Conservation (phyloP, 2,329 filamentous ascomycete species). For the Paecilomyces fulvus region DNA sequence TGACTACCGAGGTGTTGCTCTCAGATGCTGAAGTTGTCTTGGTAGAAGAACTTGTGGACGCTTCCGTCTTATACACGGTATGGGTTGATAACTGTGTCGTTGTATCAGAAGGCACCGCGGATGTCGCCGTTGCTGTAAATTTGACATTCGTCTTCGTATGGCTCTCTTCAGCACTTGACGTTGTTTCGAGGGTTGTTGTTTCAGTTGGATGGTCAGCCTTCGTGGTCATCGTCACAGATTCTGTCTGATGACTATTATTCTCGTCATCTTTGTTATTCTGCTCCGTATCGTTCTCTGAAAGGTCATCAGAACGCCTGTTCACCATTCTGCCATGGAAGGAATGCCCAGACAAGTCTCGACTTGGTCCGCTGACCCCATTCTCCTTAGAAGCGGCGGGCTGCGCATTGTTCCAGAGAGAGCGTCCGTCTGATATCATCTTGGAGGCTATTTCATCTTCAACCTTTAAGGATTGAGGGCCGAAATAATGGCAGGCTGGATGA, state of each 20-base stretch:
- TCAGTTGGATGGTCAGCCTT: background rate
- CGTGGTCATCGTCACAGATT: background rate
- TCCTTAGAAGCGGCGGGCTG: background rate
- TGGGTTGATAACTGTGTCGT: background rate
- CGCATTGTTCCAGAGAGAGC: background rate
- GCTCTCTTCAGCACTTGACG: background rate
- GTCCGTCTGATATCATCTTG: background rate
- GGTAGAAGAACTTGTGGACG: conserved; percentile 6
- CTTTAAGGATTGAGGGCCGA: background rate
- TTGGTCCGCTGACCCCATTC: background rate
- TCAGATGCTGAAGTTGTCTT: background rate
- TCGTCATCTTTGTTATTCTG: background rate
- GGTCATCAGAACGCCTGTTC: background rate
- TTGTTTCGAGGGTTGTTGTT: background rate
- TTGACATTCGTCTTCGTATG: background rate
- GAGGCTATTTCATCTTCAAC: background rate
- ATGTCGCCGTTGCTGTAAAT: background rate
- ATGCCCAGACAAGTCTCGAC: background rate
- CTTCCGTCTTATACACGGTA: conserved; percentile 1
- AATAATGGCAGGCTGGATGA: background rate
- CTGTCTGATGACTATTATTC: background rate
- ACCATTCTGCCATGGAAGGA: background rate
- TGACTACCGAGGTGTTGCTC: background rate
- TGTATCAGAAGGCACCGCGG: background rate
- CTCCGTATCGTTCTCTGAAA: background rate